These are phyloP conservation scores for Aspergillus panamensis DNA, from an alignment of 495 filamentous ascomycete genomes.

Conservation along the genomic window DNA sequence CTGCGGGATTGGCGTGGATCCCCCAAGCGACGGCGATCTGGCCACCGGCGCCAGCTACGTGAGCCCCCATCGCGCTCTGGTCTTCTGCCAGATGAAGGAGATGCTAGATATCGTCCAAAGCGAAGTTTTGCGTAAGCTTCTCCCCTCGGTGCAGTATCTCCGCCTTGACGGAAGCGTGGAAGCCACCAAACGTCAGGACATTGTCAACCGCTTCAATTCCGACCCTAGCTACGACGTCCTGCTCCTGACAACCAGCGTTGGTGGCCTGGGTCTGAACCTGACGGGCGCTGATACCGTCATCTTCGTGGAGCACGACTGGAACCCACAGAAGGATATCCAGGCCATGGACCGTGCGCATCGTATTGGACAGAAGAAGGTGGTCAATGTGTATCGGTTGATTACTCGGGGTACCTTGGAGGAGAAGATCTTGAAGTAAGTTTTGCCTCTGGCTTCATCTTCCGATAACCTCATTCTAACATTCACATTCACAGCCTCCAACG, in stretches of 20 bases:
- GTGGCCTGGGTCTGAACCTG: slow-evolving; percentile 89
- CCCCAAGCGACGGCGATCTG: slow-evolving; percentile 51
- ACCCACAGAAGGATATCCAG: slow-evolving; percentile 96
- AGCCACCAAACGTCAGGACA: slow-evolving; percentile 84
- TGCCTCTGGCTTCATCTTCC: background rate
- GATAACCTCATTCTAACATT: slow-evolving; percentile 21
- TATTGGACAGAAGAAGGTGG: slow-evolving; percentile 98
- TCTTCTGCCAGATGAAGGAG: slow-evolving; percentile 99
- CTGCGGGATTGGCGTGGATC: slow-evolving; percentile 81
- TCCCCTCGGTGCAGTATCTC: slow-evolving; percentile 83
- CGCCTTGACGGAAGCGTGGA: slow-evolving; percentile 91
- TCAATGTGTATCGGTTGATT: slow-evolving; percentile 97
- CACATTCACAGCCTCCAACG: slow-evolving; percentile 75
- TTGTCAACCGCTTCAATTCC: slow-evolving; percentile 97
- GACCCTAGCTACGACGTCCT: slow-evolving; percentile 94
- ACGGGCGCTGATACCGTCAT: slow-evolving; percentile 98
- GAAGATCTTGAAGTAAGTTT: slow-evolving; percentile 85
- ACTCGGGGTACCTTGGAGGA: slow-evolving; percentile 95
- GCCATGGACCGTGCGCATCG: slow-evolving; percentile 98
- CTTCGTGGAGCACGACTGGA: slow-evolving; percentile 99
- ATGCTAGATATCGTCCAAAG: slow-evolving; percentile 98
- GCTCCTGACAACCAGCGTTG: slow-evolving; percentile 89
- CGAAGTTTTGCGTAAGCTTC: slow-evolving; percentile 77
- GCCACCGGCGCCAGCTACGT: slow-evolving; percentile 74
- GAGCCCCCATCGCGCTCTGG: slow-evolving; percentile 88